These are phyloP conservation scores for Stemphylium vesicarium DNA, from an alignment of 2,329 filamentous ascomycete genomes.

Conservation along the genomic window DNA sequence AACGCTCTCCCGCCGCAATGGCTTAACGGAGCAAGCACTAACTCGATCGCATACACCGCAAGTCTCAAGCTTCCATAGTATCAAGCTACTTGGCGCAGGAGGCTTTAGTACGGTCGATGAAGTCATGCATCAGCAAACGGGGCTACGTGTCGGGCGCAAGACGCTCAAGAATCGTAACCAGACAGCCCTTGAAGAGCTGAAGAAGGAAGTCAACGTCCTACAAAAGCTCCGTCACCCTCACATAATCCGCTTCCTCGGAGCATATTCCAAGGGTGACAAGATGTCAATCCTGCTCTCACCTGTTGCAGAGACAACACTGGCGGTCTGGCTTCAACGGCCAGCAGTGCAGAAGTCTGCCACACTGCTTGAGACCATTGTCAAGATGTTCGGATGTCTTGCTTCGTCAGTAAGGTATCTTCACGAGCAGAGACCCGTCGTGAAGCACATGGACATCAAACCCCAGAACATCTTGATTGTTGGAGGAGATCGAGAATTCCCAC, in stretches of 20 bases:
- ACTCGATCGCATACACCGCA: slow-evolving; percentile 1
- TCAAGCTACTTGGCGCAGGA: slow-evolving; percentile 45
- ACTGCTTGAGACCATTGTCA: slow-evolving; percentile 32
- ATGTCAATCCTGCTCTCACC: slow-evolving; percentile 47
- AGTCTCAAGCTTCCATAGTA: slow-evolving; percentile 38
- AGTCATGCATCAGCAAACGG: slow-evolving; percentile 45
- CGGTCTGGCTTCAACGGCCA: slow-evolving; percentile 40
- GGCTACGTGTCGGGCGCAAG: slow-evolving; percentile 43
- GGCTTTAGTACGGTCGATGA: slow-evolving; percentile 49
- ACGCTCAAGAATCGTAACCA: slow-evolving; percentile 47
- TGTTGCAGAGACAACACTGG: slow-evolving; percentile 46
- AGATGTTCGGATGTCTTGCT: slow-evolving; percentile 47
- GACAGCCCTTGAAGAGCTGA: slow-evolving; percentile 41
- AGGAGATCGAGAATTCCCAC: slow-evolving; percentile 37
- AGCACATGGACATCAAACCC: slow-evolving; percentile 49
- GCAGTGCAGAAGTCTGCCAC: slow-evolving; percentile 28
- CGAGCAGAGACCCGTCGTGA: slow-evolving; percentile 45
- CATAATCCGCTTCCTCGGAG: slow-evolving; percentile 47
- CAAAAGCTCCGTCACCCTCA: slow-evolving; percentile 49
- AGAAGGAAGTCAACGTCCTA: slow-evolving; percentile 45
- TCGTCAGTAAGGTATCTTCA: slow-evolving; percentile 47
- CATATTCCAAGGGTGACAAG: slow-evolving; percentile 46
- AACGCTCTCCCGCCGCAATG: neutral
- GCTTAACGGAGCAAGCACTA: neutral
- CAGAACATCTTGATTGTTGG: slow-evolving; percentile 48